Conservation (phyloP, 352 stramenopile species). For the Labyrinthula sp. region DNA sequence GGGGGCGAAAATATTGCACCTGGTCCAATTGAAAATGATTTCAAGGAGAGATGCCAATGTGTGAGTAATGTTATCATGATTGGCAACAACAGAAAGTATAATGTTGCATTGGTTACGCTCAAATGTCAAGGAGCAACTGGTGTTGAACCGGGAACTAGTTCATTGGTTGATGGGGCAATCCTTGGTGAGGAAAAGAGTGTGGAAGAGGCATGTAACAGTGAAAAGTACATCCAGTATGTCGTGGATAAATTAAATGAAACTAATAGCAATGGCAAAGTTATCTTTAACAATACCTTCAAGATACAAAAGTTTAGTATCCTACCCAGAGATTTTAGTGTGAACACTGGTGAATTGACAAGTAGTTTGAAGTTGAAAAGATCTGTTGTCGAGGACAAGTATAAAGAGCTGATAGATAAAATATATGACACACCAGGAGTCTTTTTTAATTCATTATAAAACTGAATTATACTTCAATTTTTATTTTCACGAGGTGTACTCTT, state of each 20-base stretch:
- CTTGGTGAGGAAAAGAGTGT: conserved; percentile 26
- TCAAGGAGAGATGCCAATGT: conserved; percentile 36
- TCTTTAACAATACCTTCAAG: conserved; percentile 35
- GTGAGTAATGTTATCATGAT: conserved; percentile 37
- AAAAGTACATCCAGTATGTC: conserved; percentile 27
- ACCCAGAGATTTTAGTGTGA: conserved; percentile 28
- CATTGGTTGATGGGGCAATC: conserved; percentile 10
- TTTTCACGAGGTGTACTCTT: too few species aligned
- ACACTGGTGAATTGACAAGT: conserved; percentile 31
- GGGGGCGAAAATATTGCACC: conserved; percentile 43
- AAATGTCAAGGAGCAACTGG: conserved; percentile 30
- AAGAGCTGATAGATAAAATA: conserved; percentile 24
- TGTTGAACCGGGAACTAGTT: conserved; percentile 29
- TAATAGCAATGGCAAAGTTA: conserved; percentile 36
- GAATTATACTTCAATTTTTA: too few species aligned
- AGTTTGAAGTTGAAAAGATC: conserved; percentile 36
- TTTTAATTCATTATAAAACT: too few species aligned
- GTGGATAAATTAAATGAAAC: conserved; percentile 31
- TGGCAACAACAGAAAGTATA: conserved; percentile 41
- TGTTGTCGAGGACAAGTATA: conserved; percentile 33
- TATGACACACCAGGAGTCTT: conserved; percentile 28
- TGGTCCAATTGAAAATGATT: conserved; percentile 39
- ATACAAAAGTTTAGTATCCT: conserved; percentile 38
- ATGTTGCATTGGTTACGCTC: conserved; percentile 35
- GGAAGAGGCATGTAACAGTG: conserved; percentile 29